Evolutionary conservation across 225 moss, liverwort and hornwort species (phyloP), one percentile per base, ranked within the genome.

Genomic region (Pseudoscleropodium purum): DNA sequence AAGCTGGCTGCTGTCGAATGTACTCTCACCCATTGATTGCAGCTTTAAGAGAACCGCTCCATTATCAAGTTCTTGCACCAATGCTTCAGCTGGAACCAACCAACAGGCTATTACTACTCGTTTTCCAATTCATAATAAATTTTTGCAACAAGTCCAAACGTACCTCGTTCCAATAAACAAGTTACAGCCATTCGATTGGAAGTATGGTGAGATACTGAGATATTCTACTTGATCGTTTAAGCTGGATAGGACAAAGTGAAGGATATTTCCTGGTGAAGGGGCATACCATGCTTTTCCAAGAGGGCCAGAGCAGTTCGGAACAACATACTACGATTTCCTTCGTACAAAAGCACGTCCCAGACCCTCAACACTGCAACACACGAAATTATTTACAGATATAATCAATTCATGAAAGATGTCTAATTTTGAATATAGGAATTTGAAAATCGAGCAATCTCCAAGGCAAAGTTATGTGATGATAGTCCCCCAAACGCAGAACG

Each of bases 21-120:
- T 93, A 59, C 90, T 91, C 89, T 94, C 94, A 81, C 94, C 93
- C 91, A 94, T 94, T 56, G 94, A 93, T 88, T 94, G 94, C 88
- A 94, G 66, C 94, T 65, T 84, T 62, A 90, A 89, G 13, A 94
- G 88, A 43, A 93, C 86, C 49, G 85, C 89, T 73, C 92, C 93
- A 39, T 86, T 94, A 86, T 94, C 93, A 81, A 73, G 86, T 73
- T 89, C 87, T 92, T 93, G 90, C 86, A 92, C 63, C 84, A 94
- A 78, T 70, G 80, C 54, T 65, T 59, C 86, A 88, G 94, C 94
- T 94, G 90, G 70, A 87, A 86, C 78, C 85, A 91, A 62, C 63
- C 84, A 91, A 56, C 37, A 89, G 68, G 77, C 39, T 61, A 87
- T 87, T 49, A 89, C 17, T 65, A 66, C 64, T 77, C 66, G 34